phyloP scores from a whole-genome alignment of 139 green algal genomes.

The Chlorella sp. region DNA sequence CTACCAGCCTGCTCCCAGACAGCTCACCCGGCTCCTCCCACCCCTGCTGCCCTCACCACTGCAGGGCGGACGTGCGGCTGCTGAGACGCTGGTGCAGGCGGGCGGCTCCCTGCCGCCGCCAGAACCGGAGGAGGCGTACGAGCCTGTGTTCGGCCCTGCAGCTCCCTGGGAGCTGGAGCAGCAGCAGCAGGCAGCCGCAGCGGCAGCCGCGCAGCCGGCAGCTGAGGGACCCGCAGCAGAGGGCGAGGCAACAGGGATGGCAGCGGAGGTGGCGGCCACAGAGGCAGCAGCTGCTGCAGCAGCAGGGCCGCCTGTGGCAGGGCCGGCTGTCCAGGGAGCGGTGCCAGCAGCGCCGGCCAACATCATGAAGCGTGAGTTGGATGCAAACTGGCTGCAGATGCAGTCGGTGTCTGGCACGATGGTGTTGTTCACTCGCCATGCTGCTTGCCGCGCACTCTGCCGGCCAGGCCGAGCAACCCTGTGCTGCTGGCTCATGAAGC shows the following conservation, averaged over 20 bases:
- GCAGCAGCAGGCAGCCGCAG: not conserved
- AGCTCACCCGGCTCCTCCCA: not conserved
- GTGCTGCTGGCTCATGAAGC: not conserved
- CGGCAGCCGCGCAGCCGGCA: no score
- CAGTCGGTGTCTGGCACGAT: no score
- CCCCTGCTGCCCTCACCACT: not conserved
- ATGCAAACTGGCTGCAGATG: no score
- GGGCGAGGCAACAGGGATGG: no score
- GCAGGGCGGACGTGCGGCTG: constrained; percentile 14
- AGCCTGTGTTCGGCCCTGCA: not conserved
- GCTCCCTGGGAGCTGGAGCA: not conserved
- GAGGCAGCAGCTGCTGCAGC: not conserved
- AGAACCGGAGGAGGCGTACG: no score
- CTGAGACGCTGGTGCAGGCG: not conserved
- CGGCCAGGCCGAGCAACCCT: not conserved
- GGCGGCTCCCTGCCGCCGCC: not conserved
- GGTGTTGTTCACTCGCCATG: no score
- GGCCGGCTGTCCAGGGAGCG: not conserved
- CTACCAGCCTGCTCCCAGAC: not conserved
- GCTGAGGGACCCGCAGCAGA: no score
- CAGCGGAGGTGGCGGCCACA: not conserved
- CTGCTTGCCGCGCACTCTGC: not conserved
- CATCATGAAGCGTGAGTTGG: constrained; percentile 33
- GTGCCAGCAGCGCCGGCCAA: not conserved
- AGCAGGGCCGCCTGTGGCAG: not conserved